phyloP scores from a whole-genome alignment of 805 yeast genomes.

The Wickerhamiella qilinensis region DNA sequence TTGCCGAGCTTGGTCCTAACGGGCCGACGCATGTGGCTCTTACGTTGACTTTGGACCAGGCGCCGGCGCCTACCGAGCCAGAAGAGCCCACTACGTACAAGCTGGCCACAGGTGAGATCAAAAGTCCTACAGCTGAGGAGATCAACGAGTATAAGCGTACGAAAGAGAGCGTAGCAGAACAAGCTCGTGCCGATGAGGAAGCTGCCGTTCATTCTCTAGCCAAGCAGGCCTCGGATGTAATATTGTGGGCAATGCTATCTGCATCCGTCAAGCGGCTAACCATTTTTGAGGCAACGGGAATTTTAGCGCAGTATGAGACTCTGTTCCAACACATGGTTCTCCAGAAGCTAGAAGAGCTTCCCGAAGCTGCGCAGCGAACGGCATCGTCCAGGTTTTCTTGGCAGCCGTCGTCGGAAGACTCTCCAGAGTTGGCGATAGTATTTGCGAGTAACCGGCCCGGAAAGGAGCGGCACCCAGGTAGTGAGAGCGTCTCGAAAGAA shows the following conservation, averaged over 20 bases:
- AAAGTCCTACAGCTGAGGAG: neutral
- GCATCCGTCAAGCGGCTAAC: conserved; percentile 1
- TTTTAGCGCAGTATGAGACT: neutral
- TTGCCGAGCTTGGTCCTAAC: neutral
- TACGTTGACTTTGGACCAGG: neutral
- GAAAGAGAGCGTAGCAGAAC: neutral
- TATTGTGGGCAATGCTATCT: conserved; percentile 3
- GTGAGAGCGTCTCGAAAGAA: no score
- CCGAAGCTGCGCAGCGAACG: conserved; percentile 1
- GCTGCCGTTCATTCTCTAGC: neutral
- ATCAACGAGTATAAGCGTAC: neutral
- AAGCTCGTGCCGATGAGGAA: neutral
- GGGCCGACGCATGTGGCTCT: conserved; percentile 4
- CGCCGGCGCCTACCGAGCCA: neutral
- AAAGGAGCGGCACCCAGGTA: no score
- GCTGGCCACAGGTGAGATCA: conserved; percentile 4
- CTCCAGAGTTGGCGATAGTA: no score
- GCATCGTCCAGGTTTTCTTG: no score
- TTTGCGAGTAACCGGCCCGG: no score
- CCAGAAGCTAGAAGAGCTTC: neutral
- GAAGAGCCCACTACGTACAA: neutral
- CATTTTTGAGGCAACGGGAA: conserved; percentile 2
- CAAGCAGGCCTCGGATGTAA: neutral
- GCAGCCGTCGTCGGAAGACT: no score
- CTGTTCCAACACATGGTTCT: neutral